Evolutionary conservation across 306 rosid genomes (phyloP), one percentile per base, ranked within the genome.

Genomic region (Begonia loranthoides): DNA sequence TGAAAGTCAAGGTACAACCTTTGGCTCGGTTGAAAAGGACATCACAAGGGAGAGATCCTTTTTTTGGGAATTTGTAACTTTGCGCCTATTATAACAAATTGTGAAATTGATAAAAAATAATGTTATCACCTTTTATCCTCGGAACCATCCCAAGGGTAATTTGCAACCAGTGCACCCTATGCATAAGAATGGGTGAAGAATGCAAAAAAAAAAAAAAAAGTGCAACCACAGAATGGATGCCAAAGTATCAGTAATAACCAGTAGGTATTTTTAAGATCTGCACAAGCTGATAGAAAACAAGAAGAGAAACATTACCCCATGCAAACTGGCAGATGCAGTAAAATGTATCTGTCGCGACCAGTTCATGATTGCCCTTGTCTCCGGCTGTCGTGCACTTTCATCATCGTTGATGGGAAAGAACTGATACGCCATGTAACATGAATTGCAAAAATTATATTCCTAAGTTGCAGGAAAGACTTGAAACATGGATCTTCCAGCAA

Each of bases 131-230:
- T 85, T 80, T 80, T 76, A 59, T 86, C 82, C 10, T 50, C 69
- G 19, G 86, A 72, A 49, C 94, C 97, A 67, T 90, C 97, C 97
- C 97, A 90, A 22, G 95, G 97, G 71, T 82, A 90, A 74, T 86
- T 90, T 68, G 97, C 97, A 70, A 90, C 97, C 51, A 90, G 86
- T 51, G 95, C 95, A 21, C 94, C 97, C 97, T 90, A 76, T 56
- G 38, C 51, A 53, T 17, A 69, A 58, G 54, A 52, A 48, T 12
- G 56, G 36, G 39, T 11, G 47, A 36, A 46, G 41, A 21, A 11
- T 9, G n/a, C n/a, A n/a, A n/a, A n/a, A n/a, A n/a, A 10, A 33
- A 51, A 10, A 13, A 40, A 49, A 38, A 9, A 28, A 4, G 36
- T 28, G 6, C 36, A 5, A 28, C 36, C 36, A 28, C 36, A 28